Percentiles rank a stretch among this genome's conserved stretches.
phyloP scores from a whole-genome alignment of 345 rosid genomes.

The Stellera chamaejasme region DNA sequence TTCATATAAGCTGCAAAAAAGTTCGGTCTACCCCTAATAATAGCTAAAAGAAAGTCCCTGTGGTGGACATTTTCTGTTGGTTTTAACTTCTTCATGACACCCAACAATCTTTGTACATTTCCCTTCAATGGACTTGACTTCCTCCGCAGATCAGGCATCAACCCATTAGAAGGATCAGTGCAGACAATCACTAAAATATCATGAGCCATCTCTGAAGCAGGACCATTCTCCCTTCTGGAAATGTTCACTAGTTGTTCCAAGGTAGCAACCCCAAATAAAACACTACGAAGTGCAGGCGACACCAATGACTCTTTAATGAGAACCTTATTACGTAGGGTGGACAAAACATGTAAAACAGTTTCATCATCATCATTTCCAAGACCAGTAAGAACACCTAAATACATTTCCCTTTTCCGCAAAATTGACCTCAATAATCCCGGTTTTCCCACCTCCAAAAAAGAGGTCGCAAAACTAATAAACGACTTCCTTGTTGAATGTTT shows the following conservation, averaged over 20 bases:
- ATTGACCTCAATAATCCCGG: conserved; percentile 69
- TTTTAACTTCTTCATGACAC: conserved; percentile 77
- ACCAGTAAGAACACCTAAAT: conserved; percentile 57
- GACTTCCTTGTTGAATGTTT: conserved; percentile 52
- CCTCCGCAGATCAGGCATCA: conserved; percentile 71
- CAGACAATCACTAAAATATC: conserved; percentile 58
- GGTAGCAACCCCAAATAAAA: conserved; percentile 74
- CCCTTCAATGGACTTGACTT: conserved; percentile 53
- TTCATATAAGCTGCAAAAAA: conserved; percentile 70
- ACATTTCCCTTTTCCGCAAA: conserved; percentile 82
- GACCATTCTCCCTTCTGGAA: conserved; percentile 56
- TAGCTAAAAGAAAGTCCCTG: conserved; percentile 73
- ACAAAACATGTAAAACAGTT: conserved; percentile 49
- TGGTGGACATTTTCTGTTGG: conserved; percentile 61
- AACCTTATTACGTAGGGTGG: conserved; percentile 52
- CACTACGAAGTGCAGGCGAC: conserved; percentile 77
- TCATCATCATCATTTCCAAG: conserved; percentile 69
- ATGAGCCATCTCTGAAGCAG: conserved; percentile 59
- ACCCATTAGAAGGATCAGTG: conserved; percentile 79
- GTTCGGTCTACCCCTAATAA: conserved; percentile 56
- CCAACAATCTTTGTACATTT: conserved; percentile 57
- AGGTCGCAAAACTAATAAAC: conserved; percentile 72
- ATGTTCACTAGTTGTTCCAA: conserved; percentile 65
- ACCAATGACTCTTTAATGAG: conserved; percentile 66
- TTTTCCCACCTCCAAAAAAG: conserved; percentile 80